A percentile compares a stretch with the other conserved stretches of the same genome.
Conservation (phyloP, 805 yeast species). For the Osmozyma mogii region DNA sequence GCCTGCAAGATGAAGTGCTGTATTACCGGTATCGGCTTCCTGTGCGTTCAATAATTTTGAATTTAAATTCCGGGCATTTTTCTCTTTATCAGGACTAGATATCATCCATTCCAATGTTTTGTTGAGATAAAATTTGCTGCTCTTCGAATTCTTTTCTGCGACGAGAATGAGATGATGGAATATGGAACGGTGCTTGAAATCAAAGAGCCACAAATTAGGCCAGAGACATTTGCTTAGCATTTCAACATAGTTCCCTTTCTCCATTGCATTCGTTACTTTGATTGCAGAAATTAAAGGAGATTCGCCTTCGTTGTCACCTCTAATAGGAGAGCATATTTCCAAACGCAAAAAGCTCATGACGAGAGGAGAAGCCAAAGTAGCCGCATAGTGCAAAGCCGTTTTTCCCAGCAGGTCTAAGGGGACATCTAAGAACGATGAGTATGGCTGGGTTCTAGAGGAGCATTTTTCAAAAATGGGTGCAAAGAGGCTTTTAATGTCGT, state of each 20-base stretch:
- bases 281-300: constrained; percentile 61
- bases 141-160: constrained; percentile 22
- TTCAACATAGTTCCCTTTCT: constrained; percentile 63
- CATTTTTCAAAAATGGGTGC: constrained; percentile 14
- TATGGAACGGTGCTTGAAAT: constrained; percentile 68
- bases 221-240: constrained; percentile 59
- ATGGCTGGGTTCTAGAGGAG: constrained; percentile 4
- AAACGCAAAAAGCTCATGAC: constrained; percentile 28
- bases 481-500: constrained; percentile 20
- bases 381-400: constrained; percentile 37
- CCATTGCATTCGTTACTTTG: constrained; percentile 76
- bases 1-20: constrained; percentile 34
- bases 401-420: constrained; percentile 33
- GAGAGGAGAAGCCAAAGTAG: constrained; percentile 32
- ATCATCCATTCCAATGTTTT: constrained; percentile 29
- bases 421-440: constrained; percentile 21
- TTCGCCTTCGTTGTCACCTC: constrained; percentile 34
- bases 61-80: constrained; percentile 9
- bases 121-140: constrained; percentile 26
- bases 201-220: constrained; percentile 42
- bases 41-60: constrained; percentile 23
- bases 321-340: constrained; percentile 29
- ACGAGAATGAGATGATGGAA: constrained; percentile 75
- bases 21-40: constrained; percentile 30
- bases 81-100: constrained; percentile 13